Evolutionary conservation across 306 rosid species (phyloP), one percentile per base, ranked within the genome.

Genomic region (Albizia julibrissin): DNA sequence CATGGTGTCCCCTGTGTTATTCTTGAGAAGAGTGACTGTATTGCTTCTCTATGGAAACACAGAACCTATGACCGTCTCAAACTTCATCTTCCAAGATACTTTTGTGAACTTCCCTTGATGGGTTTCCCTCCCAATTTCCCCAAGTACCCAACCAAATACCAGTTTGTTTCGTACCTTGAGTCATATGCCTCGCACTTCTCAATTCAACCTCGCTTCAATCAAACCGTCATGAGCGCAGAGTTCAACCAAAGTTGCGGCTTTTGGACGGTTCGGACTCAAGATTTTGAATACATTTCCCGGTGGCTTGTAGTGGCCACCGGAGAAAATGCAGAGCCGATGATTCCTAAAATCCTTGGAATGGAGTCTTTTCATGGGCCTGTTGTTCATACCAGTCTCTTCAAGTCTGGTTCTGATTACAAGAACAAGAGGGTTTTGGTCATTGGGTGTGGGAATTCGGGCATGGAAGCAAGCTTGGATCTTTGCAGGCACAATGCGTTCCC

Each of bases 391-490:
- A 88, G 94, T 49, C 77, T 21, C 0, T 96, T 92, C 26, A 96
- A 91, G 47, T 88, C 97, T 71, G 99, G 97, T 40, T 81, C 79
- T 3, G 87, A 71, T 0, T 92, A 89, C 27, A 86, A 50, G 50
- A 89, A 84, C 85, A 81, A 87, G 37, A 90, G 69, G 79, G 98
- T 96, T 83, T 71, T 96, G 82, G 97, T 96, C 3, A 72, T 96
- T 77, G 99, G 99, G 0, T 96, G 98, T 80, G 99, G 99, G 12
- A 96, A 96, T 87, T 96, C 99, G 21, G 99, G 99, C 24, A 93
- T 96, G 99, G 99, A 96, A 90, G 94, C 90, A 80, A 92, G 99
- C 88, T 89, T 96, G 82, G 99, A 96, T 72, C 99, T 96, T 72
- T 93, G 94, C 37, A 86, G 99, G 61, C 61, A 92, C 90, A 90